Percentiles rank a stretch among this genome's conserved stretches.
Evolutionary conservation across 768 basidiomycete species (phyloP).

Genomic region (Butyriboletus loyo): DNA sequence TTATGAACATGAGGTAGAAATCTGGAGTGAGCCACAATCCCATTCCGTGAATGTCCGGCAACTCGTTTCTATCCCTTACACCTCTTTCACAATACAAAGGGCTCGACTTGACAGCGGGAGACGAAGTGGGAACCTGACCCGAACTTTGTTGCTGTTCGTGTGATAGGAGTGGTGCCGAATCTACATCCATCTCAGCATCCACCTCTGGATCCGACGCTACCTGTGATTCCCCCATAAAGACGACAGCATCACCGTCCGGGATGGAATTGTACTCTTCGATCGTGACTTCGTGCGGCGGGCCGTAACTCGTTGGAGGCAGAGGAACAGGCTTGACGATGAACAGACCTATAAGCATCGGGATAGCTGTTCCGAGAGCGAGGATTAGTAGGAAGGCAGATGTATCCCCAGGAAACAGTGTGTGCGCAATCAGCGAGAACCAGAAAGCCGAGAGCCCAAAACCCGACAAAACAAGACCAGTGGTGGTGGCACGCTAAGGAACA

Average conservation of each 20-base stretch:
- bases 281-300: not conserved
- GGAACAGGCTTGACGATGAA: conserved; percentile 72
- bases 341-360: conserved; percentile 77
- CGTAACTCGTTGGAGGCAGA: conserved; percentile 38
- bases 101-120: conserved; percentile 24
- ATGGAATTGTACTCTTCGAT: conserved; percentile 21
- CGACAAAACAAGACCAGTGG: conserved; percentile 76
- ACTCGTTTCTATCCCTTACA: conserved; percentile 19
- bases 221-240: conserved; percentile 25
- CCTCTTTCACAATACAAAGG: conserved; percentile 3
- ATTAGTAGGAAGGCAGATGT: conserved; percentile 74
- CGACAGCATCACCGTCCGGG: conserved; percentile 13
- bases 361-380: conserved; percentile 72
- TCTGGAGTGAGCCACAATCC: conserved; percentile 50
- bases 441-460: conserved; percentile 93
- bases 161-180: conserved; percentile 22
- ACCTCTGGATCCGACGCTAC: conserved; percentile 5
- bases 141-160: conserved; percentile 15
- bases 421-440: conserved; percentile 77
- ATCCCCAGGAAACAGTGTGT: conserved; percentile 69
- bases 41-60: conserved; percentile 53
- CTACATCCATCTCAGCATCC: conserved; percentile 15
- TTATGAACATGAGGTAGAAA: conserved; percentile 61
- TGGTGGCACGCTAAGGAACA: conserved; percentile 58
- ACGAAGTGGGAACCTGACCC: conserved; percentile 19